Percentiles rank a stretch among this genome's conserved stretches.
Conservation (phyloP, 805 yeast species). For the Hanseniaspora lindneri region DNA sequence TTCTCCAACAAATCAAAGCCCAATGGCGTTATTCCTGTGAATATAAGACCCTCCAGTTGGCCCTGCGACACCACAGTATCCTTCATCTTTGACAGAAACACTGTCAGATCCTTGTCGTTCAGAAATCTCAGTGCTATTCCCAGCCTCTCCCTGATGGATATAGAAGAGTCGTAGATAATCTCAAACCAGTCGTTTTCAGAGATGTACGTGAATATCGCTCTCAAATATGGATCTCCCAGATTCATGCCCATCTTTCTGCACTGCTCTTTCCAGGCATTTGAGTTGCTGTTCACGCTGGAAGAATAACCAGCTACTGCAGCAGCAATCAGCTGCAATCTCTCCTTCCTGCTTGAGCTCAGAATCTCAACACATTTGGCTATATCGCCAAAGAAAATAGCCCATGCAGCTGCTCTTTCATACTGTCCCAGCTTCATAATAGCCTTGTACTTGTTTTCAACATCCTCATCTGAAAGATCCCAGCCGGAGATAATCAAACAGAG, state of each 20-base stretch:
- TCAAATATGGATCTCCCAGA: slow-evolving; percentile 72
- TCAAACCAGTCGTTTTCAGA: slow-evolving; percentile 96
- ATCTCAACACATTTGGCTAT: slow-evolving; percentile 68
- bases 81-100: slow-evolving; percentile 58
- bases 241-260: slow-evolving; percentile 83
- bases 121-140: slow-evolving; percentile 84
- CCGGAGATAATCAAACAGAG: slow-evolving; percentile 78
- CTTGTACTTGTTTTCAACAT: slow-evolving; percentile 56
- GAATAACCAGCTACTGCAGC: slow-evolving; percentile 88
- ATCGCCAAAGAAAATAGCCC: slow-evolving; percentile 93
- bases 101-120: slow-evolving; percentile 63
- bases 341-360: slow-evolving; percentile 61
- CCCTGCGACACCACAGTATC: slow-evolving; percentile 64
- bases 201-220: slow-evolving; percentile 86
- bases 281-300: slow-evolving; percentile 36
- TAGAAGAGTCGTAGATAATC: slow-evolving; percentile 75
- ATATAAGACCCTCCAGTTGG: slow-evolving; percentile 77
- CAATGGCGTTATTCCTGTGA: slow-evolving; percentile 83
- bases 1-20: slow-evolving; percentile 74
- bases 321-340: slow-evolving; percentile 64
- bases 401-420: slow-evolving; percentile 87
- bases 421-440: slow-evolving; percentile 46
- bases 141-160: slow-evolving; percentile 75
- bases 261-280: slow-evolving; percentile 77
- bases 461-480: slow-evolving; percentile 70